Percentiles rank a stretch among this genome's conserved stretches.
phyloP scores from a whole-genome alignment of 164 flowering plant genomes.

The Stephania yunnanensis region DNA sequence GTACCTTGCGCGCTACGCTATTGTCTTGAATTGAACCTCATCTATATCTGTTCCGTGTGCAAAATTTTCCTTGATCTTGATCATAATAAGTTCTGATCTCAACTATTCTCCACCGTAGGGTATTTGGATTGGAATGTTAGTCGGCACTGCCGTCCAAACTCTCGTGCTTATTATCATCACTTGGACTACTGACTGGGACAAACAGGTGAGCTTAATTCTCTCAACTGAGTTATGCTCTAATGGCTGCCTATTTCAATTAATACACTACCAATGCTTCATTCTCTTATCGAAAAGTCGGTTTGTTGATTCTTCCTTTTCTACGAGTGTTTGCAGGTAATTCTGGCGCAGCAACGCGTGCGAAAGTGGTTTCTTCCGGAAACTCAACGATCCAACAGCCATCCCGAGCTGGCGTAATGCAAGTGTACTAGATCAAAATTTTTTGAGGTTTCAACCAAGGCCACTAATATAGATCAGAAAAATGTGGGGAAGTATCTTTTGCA shows the following conservation, averaged over 20 bases:
- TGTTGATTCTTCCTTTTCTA: background rate
- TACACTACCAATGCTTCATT: background rate
- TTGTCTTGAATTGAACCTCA: background rate
- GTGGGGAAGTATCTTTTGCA: too few species aligned
- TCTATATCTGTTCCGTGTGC: background rate
- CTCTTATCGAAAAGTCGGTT: background rate
- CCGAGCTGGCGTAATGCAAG: background rate
- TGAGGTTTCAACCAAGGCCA: too few species aligned
- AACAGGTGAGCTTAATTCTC: slow-evolving; percentile 25
- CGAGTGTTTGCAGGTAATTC: slow-evolving; percentile 17
- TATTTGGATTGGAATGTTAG: slow-evolving; percentile 44
- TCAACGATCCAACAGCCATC: background rate
- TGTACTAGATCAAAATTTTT: too few species aligned
- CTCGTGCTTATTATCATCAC: slow-evolving; percentile 25
- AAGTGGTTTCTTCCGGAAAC: slow-evolving; percentile 15
- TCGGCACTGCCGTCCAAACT: slow-evolving; percentile 33
- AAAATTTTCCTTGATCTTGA: background rate
- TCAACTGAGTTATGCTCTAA: background rate
- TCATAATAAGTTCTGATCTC: background rate
- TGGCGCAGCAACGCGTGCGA: slow-evolving; percentile 21
- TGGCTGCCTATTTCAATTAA: background rate
- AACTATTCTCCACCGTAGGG: slow-evolving; percentile 22
- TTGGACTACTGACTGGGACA: slow-evolving; percentile 40
- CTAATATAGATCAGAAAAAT: too few species aligned
- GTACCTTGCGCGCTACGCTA: too few species aligned